phyloP scores from a whole-genome alignment of 495 filamentous ascomycete species.

The Evernia prunastri region DNA sequence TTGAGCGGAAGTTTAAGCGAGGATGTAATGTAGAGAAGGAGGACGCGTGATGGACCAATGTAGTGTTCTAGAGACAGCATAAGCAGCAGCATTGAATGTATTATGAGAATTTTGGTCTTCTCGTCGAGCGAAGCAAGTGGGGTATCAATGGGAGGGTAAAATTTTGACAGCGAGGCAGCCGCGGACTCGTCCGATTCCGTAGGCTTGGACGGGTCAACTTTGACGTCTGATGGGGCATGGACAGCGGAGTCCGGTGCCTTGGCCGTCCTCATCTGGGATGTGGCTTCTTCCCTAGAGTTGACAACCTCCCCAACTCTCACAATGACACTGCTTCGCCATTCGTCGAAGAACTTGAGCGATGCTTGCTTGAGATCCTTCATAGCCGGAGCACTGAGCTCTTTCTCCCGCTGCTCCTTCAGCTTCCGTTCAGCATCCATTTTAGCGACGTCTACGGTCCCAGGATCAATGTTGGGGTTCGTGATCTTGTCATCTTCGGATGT shows the following conservation, averaged over 20 bases:
- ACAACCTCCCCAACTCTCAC: conserved; percentile 59
- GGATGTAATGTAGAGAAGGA: conserved; percentile 63
- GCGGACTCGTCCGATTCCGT: conserved; percentile 30
- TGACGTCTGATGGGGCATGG: conserved; percentile 17
- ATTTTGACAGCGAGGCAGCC: conserved; percentile 33
- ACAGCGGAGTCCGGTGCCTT: conserved; percentile 16
- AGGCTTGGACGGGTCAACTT: conserved; percentile 16
- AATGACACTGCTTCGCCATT: conserved; percentile 57
- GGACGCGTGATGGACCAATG: conserved; percentile 62
- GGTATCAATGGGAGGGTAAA: conserved; percentile 44
- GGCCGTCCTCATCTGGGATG: conserved; percentile 21
- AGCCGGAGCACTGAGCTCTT: conserved; percentile 29
- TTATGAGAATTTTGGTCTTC: conserved; percentile 39
- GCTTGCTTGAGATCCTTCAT: conserved; percentile 35
- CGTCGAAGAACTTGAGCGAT: conserved; percentile 53
- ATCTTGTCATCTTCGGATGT: conserved; percentile 27
- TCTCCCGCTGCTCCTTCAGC: conserved; percentile 24
- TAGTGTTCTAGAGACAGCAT: conserved; percentile 75
- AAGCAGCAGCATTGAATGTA: conserved; percentile 63
- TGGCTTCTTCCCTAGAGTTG: conserved; percentile 47
- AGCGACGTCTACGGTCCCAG: conserved; percentile 25
- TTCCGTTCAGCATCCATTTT: conserved; percentile 28
- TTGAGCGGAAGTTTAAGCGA: conserved; percentile 59
- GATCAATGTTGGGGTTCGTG: conserved; percentile 24
- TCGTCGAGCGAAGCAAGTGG: conserved; percentile 37